Evolutionary conservation across 306 rosid genomes (phyloP).

Genomic region (Medicago truncatula): MtrunA17r5.0-ANR NC_053044.1:31858001-31858500

Average conservation of each 20-base stretch:
- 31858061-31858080: background rate
- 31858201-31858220: slow-evolving; percentile 63
- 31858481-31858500: background rate
- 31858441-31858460: slow-evolving; percentile 24
- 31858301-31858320: slow-evolving; percentile 1
- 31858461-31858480: background rate
- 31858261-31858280: slow-evolving; percentile 94
- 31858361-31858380: slow-evolving; percentile 42
- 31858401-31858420: slow-evolving; percentile 83
- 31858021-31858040: background rate
- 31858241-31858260: slow-evolving; percentile 90
- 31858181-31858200: slow-evolving; percentile 43
- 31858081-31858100: background rate
- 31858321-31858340: slow-evolving; percentile 35
- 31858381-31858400: slow-evolving; percentile 49
- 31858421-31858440: slow-evolving; percentile 28
- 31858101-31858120: background rate
- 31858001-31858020: background rate
- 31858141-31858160: slow-evolving; percentile 36
- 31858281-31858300: slow-evolving; percentile 59
- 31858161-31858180: slow-evolving; percentile 41
- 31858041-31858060: background rate
- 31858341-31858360: slow-evolving; percentile 45
- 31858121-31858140: background rate
- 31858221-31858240: slow-evolving; percentile 89